These are phyloP conservation scores for Ustilago trichophora DNA, from an alignment of 1,284 basidiomycete species.

Conservation along the genomic window DNA sequence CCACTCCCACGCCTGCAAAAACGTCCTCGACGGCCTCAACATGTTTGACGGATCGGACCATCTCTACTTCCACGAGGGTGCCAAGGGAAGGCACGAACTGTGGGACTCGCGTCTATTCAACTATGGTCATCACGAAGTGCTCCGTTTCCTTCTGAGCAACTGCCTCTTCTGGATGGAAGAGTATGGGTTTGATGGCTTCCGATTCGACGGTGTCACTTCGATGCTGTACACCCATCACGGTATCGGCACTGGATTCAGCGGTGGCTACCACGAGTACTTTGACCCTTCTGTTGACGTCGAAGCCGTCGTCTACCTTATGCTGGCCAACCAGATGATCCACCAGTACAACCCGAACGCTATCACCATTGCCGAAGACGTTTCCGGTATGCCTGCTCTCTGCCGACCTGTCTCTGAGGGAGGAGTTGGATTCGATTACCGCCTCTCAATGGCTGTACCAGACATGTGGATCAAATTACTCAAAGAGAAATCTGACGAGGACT, in stretches of 20 bases:
- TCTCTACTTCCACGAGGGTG: constrained; percentile 93
- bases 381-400: constrained; percentile 95
- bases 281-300: constrained; percentile 84
- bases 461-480: constrained; percentile 99
- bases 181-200: constrained; percentile 94
- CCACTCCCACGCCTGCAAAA: constrained; percentile 98
- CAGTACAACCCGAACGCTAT: constrained; percentile 79
- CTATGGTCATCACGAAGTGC: constrained; percentile 90
- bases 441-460: constrained; percentile 97
- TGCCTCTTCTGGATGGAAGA: constrained; percentile 94
- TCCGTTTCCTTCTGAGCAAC: constrained; percentile 93
- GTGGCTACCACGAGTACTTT: constrained; percentile 98
- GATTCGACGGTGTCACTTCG: constrained; percentile 97
- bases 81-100: constrained; percentile 87
- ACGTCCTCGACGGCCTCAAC: constrained; percentile 93
- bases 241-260: constrained; percentile 95
- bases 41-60: constrained; percentile 96
- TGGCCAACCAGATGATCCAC: constrained; percentile 92
- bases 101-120: constrained; percentile 94
- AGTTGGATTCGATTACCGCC: constrained; percentile 94
- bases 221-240: constrained; percentile 99
- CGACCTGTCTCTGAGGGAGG: constrained; percentile 82
- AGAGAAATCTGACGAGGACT: constrained; percentile 85
- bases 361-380: constrained; percentile 97
- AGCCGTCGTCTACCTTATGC: constrained; percentile 93